Evolutionary conservation across 805 yeast species (phyloP).

Genomic region (Sugiyamaella lignohabitans): DNA sequence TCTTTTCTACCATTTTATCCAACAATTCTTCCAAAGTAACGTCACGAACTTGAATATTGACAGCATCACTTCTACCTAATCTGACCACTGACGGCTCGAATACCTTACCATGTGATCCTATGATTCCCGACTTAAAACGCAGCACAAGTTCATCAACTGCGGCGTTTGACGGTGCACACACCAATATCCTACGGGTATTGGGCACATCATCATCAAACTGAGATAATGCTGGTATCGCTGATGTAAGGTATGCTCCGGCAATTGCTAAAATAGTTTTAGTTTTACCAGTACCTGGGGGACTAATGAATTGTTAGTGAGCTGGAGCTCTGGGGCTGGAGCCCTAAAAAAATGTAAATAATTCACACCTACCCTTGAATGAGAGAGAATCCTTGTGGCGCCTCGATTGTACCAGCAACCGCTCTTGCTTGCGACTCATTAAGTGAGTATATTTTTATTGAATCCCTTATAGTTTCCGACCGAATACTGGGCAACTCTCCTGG

Average conservation of each 20-base stretch:
- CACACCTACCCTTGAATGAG: slow-evolving; percentile 68
- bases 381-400: slow-evolving; percentile 62
- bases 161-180: slow-evolving; percentile 98
- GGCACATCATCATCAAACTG: slow-evolving; percentile 5
- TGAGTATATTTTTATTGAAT: slow-evolving; percentile 44
- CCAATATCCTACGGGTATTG: slow-evolving; percentile 53
- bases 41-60: slow-evolving; percentile 74
- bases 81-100: slow-evolving; percentile 70
- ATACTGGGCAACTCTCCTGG: slow-evolving; percentile 42
- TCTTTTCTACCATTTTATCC: slow-evolving; percentile 47
- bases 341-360: background rate
- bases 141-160: slow-evolving; percentile 94
- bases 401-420: slow-evolving; percentile 72
- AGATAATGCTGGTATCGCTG: slow-evolving; percentile 11
- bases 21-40: slow-evolving; percentile 81
- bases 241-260: slow-evolving; percentile 57
- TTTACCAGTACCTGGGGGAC: slow-evolving; percentile 98
- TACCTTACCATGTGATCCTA: slow-evolving; percentile 34
- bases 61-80: slow-evolving; percentile 83
- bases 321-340: too few species aligned
- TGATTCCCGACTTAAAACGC: slow-evolving; percentile 70
- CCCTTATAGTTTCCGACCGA: slow-evolving; percentile 35
- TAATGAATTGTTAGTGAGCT: slow-evolving; percentile 1
- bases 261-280: slow-evolving; percentile 94
- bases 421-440: slow-evolving; percentile 87